These are phyloP conservation scores for Dichotomocladium elegans DNA, from an alignment of 371 early-diverging fungal species.

Conservation along the genomic window DNA sequence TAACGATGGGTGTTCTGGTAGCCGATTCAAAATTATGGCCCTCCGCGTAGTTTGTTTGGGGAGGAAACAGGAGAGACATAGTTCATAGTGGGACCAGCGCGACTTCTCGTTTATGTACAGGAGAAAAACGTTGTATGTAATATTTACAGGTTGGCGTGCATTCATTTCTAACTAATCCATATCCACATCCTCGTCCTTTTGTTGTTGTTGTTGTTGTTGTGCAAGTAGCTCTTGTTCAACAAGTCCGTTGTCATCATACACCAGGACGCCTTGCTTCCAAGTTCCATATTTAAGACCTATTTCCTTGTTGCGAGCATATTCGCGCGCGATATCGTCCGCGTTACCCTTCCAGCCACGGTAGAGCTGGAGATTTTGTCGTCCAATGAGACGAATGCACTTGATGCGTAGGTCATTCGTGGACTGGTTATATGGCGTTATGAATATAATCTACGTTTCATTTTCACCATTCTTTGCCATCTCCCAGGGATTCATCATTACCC, in stretches of 20 bases:
- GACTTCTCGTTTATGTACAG: too few species aligned
- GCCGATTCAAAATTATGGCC: too few species aligned
- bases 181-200: conserved; percentile 19
- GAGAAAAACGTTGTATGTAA: too few species aligned
- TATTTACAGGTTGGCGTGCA: neutral
- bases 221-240: conserved; percentile 49
- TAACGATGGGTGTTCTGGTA: too few species aligned
- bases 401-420: conserved; percentile 80
- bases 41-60: too few species aligned
- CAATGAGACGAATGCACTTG: conserved; percentile 81
- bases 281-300: conserved; percentile 71
- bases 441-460: too few species aligned
- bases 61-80: too few species aligned
- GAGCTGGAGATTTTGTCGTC: conserved; percentile 84
- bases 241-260: conserved; percentile 81
- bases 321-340: conserved; percentile 63
- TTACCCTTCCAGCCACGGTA: conserved; percentile 85
- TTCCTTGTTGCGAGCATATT: conserved; percentile 77
- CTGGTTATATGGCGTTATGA: conserved; percentile 32
- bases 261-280: conserved; percentile 82
- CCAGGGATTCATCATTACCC: too few species aligned
- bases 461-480: too few species aligned
- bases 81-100: too few species aligned
- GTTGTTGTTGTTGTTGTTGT: conserved; percentile 1
- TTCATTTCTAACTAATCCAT: conserved; percentile 12